phyloP scores from a whole-genome alignment of 2,329 filamentous ascomycete species.

The Claviceps cyperi region DNA sequence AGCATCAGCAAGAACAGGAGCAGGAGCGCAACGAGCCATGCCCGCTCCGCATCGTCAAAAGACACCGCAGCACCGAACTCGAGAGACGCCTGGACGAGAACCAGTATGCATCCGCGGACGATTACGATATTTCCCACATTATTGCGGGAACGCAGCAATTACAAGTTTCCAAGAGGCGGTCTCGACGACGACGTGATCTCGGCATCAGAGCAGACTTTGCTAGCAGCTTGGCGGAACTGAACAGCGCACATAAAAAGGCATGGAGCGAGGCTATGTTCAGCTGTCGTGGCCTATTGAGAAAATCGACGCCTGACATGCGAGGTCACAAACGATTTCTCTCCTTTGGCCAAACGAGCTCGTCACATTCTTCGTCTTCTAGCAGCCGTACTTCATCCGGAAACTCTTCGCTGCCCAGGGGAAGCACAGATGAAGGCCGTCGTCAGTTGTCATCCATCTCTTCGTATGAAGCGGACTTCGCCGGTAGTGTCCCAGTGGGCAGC shows the following conservation, averaged over 20 bases:
- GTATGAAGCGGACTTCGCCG: neutral
- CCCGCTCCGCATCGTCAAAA: conserved; percentile 37
- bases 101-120: neutral
- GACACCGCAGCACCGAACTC: conserved; percentile 5
- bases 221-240: conserved; percentile 6
- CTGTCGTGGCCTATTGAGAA: conserved; percentile 7
- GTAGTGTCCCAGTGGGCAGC: neutral
- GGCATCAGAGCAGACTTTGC: neutral
- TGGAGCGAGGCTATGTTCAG: conserved; percentile 8
- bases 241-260: conserved; percentile 1
- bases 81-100: neutral
- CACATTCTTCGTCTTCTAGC: conserved; percentile 1
- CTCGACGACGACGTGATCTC: neutral
- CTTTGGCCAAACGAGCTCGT: conserved; percentile 2
- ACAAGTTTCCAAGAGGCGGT: conserved; percentile 6
- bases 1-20: neutral
- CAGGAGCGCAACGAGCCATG: conserved; percentile 19
- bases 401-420: neutral
- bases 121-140: conserved; percentile 2
- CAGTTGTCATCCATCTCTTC: conserved; percentile 3
- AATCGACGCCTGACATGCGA: conserved; percentile 5
- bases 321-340: conserved; percentile 3
- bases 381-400: conserved; percentile 1
- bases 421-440: neutral
- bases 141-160: conserved; percentile 2